Evolutionary conservation across 2,329 filamentous ascomycete genomes (phyloP).

Genomic region (Alternaria sp.): DNA sequence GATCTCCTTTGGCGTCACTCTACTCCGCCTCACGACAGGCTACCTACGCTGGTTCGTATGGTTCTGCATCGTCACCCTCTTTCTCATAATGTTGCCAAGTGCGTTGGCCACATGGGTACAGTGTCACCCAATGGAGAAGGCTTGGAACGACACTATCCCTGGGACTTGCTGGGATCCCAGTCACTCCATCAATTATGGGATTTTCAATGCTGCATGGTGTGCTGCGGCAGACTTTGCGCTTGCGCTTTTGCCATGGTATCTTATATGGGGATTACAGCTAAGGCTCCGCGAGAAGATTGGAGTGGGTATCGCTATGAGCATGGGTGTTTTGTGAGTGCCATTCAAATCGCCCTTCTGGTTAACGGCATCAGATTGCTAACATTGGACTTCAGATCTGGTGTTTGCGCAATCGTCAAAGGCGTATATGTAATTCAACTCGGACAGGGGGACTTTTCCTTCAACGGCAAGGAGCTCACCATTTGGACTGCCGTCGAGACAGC

Average conservation of each 20-base stretch:
- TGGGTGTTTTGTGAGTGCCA: constrained; percentile 33
- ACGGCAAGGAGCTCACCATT: constrained; percentile 41
- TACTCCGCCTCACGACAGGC: constrained; percentile 33
- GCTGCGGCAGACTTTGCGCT: constrained; percentile 34
- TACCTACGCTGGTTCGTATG: constrained; percentile 28
- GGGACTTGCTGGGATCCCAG: constrained; percentile 33
- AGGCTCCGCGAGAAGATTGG: constrained; percentile 36
- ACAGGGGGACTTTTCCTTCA: constrained; percentile 37
- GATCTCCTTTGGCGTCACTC: constrained; percentile 40
- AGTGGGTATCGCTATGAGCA: constrained; percentile 42
- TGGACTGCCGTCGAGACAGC: constrained; percentile 43
- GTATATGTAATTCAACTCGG: constrained; percentile 36
- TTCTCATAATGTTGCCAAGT: constrained; percentile 37
- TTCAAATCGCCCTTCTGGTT: background rate
- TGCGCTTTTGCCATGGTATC: constrained; percentile 38
- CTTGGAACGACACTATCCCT: constrained; percentile 23
- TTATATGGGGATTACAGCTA: constrained; percentile 37
- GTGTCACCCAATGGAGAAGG: constrained; percentile 28
- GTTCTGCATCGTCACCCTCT: constrained; percentile 36
- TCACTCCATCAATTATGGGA: constrained; percentile 32
- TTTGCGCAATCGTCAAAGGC: constrained; percentile 40
- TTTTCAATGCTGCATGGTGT: constrained; percentile 41
- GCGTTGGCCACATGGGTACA: constrained; percentile 31
- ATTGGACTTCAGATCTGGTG: constrained; percentile 24
- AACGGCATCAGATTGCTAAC: background rate